phyloP scores from a whole-genome alignment of 495 filamentous ascomycete species.

The Daldinia decipiens region DNA sequence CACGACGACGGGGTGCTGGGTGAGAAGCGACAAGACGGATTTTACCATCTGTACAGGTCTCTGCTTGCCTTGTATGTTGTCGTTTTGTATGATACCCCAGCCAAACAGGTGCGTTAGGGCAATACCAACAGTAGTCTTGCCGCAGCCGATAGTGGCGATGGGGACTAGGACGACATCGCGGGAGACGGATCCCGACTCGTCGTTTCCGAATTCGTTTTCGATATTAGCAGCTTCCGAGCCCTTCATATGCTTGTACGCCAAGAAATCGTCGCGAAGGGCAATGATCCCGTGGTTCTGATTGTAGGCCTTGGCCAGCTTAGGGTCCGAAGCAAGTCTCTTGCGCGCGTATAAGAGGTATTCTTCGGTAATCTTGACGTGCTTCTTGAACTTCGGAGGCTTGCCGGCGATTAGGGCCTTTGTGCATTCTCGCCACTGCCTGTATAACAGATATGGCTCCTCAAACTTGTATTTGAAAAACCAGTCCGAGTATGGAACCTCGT shows the following conservation, averaged over 20 bases:
- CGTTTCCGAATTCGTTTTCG: constrained; percentile 46
- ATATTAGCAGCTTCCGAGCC: constrained; percentile 74
- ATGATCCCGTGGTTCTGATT: constrained; percentile 96
- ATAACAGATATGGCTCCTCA: constrained; percentile 98
- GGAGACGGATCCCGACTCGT: constrained; percentile 56
- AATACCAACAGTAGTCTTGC: constrained; percentile 92
- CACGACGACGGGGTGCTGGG: constrained; percentile 74
- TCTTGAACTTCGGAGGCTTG: constrained; percentile 77
- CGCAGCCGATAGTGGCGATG: constrained; percentile 92
- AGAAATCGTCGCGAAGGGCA: constrained; percentile 83
- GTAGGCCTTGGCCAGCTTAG: constrained; percentile 72
- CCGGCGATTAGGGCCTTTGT: constrained; percentile 89
- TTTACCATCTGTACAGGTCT: constrained; percentile 78
- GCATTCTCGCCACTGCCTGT: constrained; percentile 96
- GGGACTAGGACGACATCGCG: constrained; percentile 81
- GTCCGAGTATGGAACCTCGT: constrained; percentile 67
- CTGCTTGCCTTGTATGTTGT: constrained; percentile 85
- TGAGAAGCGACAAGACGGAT: constrained; percentile 69
- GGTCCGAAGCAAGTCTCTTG: constrained; percentile 72
- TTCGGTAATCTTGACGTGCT: constrained; percentile 89
- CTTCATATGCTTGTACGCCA: constrained; percentile 80
- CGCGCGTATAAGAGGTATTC: constrained; percentile 88
- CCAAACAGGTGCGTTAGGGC: constrained; percentile 84
- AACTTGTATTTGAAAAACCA: constrained; percentile 99
- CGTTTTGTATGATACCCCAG: constrained; percentile 97